Evolutionary conservation across 2,329 filamentous ascomycete genomes (phyloP).

Genomic region (Claviceps lovelessii): DNA sequence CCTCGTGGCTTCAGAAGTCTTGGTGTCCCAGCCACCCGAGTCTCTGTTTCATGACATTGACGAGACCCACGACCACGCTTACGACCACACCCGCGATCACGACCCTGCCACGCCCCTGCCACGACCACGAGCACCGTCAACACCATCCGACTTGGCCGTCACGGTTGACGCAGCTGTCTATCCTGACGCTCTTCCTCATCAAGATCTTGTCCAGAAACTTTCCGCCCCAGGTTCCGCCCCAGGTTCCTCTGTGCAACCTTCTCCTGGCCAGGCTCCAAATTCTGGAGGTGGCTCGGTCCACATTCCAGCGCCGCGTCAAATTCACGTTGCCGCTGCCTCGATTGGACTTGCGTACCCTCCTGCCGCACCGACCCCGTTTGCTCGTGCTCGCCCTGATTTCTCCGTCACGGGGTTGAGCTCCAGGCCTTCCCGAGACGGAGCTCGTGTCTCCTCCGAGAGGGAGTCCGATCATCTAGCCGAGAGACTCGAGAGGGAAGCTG

Average conservation of each 20-base stretch:
- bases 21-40: slow-evolving; percentile 27
- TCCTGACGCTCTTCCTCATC: not conserved
- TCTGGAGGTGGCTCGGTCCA: slow-evolving; percentile 32
- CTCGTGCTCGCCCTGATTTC: slow-evolving; percentile 7
- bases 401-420: slow-evolving; percentile 27
- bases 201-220: slow-evolving; percentile 21
- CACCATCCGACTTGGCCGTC: slow-evolving; percentile 7
- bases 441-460: slow-evolving; percentile 15
- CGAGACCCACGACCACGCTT: slow-evolving; percentile 41
- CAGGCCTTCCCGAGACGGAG: slow-evolving; percentile 16
- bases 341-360: slow-evolving; percentile 32
- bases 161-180: slow-evolving; percentile 8
- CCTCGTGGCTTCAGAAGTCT: slow-evolving; percentile 28
- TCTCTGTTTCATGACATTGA: slow-evolving; percentile 36
- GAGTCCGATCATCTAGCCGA: slow-evolving; percentile 37
- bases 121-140: slow-evolving; percentile 32
- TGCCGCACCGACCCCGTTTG: slow-evolving; percentile 8
- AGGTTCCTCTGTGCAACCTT: slow-evolving; percentile 31
- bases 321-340: slow-evolving; percentile 33
- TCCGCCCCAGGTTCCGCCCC: slow-evolving; percentile 28
- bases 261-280: slow-evolving; percentile 37
- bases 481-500: slow-evolving; percentile 27
- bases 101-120: slow-evolving; percentile 16
- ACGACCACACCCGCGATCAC: slow-evolving; percentile 39
- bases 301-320: slow-evolving; percentile 26